These are phyloP conservation scores for Exsudoporus frostii DNA, from an alignment of 768 basidiomycete species.

Conservation along the genomic window DNA sequence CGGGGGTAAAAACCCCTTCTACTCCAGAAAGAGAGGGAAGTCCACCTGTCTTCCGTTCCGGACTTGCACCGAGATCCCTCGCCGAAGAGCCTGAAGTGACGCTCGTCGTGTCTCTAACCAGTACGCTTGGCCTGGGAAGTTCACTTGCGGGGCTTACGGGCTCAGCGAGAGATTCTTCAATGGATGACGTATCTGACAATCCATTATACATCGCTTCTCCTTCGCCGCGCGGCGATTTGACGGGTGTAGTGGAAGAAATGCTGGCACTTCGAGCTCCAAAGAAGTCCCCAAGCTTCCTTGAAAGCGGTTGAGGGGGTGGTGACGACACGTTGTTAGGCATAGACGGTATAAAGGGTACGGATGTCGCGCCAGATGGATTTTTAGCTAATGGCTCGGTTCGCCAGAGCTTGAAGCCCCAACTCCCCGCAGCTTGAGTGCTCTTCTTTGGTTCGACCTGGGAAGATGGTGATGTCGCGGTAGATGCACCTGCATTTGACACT, in stretches of 20 bases:
- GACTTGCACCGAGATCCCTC: conserved; percentile 27
- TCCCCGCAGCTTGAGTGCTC: conserved; percentile 30
- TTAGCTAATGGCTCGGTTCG: conserved; percentile 38
- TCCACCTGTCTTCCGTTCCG: conserved; percentile 22
- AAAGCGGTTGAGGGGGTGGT: conserved; percentile 43
- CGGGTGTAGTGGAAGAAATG: conserved; percentile 43
- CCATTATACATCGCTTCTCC: conserved; percentile 25
- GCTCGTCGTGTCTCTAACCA: conserved; percentile 31
- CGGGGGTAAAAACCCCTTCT: conserved; percentile 23
- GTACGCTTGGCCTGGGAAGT: conserved; percentile 22
- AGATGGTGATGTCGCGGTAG: conserved; percentile 13
- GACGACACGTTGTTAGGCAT: conserved; percentile 22
- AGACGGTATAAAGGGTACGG: conserved; percentile 24
- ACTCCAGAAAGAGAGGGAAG: conserved; percentile 11
- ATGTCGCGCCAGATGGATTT: conserved; percentile 25
- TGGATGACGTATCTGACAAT: conserved; percentile 35
- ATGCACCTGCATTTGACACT: conserved; percentile 12
- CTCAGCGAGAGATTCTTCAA: conserved; percentile 36
- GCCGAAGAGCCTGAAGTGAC: conserved; percentile 25
- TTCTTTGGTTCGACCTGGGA: conserved; percentile 35
- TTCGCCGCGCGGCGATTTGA: conserved; percentile 24
- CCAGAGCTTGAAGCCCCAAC: conserved; percentile 77
- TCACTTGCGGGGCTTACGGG: conserved; percentile 33
- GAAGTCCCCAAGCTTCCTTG: conserved; percentile 68
- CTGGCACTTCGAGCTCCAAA: conserved; percentile 55